Base-by-base conservation (phyloP, 2,329 filamentous ascomycete species). In the Colletotrichum tropicicola region DNA sequence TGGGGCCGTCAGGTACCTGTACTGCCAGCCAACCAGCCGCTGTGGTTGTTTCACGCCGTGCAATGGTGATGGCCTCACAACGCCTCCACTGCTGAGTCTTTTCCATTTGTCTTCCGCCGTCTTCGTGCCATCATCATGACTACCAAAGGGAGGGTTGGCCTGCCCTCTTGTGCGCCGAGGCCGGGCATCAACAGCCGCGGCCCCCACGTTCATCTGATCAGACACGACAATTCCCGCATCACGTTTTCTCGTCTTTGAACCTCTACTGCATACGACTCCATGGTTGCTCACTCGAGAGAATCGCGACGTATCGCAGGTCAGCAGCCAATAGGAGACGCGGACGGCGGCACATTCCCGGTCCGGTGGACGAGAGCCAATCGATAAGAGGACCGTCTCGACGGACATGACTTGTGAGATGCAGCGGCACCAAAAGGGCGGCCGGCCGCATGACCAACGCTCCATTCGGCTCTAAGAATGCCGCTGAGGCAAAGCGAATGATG, bases 311-410 rank as follows among this genome's bases (percentile, higher is more conserved):
- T 55, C 32, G 19, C 2, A 32, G 28, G 39, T 35, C 23, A 12
- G 12, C 28, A 45, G 52, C 69, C 69, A 70, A 70, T 70, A 19
- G 68, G 55, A 54, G 12, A 9, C 39, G 19, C 3, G 23, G 19
- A 54, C 23, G 13, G 7, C 55, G 15, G 64, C 69, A 70, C 69
- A 70, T 53, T 59, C 41, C 55, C 41, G 19, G 35, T 64, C 25
- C 23, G 45, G 41, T 55, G 62, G 57, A 61, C 5, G 49, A 63
- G 44, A 62, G 51, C 48, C 57, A 49, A 61, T 55, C 56, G 55
- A 28, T 51, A 54, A 59, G 30, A 58, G 21, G 39, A 32, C n/a
- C n/a, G n/a, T n/a, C n/a, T n/a, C n/a, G 35, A 12, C n/a, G 12
- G 13, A 25, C 54, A 57, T 30, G 54, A 57, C 32, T 47, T 47